These are phyloP conservation scores for Entonaema liquescens DNA, from an alignment of 495 filamentous ascomycete species.

Conservation along the genomic window DNA sequence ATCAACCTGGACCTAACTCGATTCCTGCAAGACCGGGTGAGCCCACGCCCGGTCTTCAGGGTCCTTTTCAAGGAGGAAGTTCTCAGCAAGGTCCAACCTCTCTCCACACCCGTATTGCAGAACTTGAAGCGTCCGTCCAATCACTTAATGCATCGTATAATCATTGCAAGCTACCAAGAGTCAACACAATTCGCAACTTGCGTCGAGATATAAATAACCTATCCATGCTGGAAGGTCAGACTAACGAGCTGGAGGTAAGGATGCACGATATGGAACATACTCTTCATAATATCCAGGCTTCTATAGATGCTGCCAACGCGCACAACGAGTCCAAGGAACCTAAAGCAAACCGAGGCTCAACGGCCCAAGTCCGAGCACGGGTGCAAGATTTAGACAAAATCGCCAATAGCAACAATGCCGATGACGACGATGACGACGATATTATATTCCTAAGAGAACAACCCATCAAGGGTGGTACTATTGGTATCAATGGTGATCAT, in stretches of 20 bases:
- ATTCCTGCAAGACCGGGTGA: not conserved
- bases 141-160: not conserved
- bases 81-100: not conserved
- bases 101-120: not conserved
- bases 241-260: not conserved
- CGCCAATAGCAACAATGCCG: too few species aligned
- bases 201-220: slow-evolving; percentile 5
- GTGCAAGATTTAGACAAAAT: not conserved
- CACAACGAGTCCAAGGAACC: not conserved
- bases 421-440: not conserved
- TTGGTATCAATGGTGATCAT: not conserved
- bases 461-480: not conserved
- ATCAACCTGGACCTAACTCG: not conserved
- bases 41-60: not conserved
- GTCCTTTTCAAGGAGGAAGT: not conserved
- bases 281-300: not conserved
- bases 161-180: not conserved
- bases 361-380: not conserved
- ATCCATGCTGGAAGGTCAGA: not conserved
- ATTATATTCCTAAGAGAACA: not conserved
- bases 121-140: not conserved
- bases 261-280: not conserved
- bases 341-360: not conserved
- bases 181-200: not conserved
- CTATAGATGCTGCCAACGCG: not conserved